Base-by-base conservation (phyloP, 2,329 filamentous ascomycete species). In the Pestalotiopsis sp. region DNA sequence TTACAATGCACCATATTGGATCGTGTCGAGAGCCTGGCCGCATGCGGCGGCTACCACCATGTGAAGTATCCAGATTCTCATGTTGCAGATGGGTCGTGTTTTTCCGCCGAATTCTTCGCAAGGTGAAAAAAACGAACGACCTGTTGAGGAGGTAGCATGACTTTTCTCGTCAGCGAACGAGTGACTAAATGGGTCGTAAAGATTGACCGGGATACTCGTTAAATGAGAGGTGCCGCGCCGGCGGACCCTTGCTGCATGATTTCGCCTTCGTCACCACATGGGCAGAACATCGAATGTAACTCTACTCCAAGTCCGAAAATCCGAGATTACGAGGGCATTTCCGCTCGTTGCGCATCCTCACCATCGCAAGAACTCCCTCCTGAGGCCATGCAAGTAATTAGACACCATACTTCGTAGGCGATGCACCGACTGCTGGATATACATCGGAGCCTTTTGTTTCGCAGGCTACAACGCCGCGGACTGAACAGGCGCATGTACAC, bases 1-100 rank as follows among this genome's bases (percentile, higher is more conserved):
- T 67, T 69, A 72, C 70, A 71, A 72, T 20, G 70, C 70, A 57
- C 70, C 69, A 58, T 72, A 71, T 31, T 72, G 67, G 23, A 72
- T 59, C 20, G 59, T 70, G 20, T 71, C 69, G n/a, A 67, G 56
- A 11, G 41, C 67, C 20, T n/a, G 40, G 36, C 60, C 27, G 31
- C 49, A 41, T 23, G 49, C 4, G 14, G 27, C 25, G 14, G 27
- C 23, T 27, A 13, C 23, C 25, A 23, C 23, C 27, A 59, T 36
- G 23, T 25, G 27, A 27, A 36, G 14, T 6, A 27, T 59, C 23
- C 23, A 59, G 57, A 59, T 59, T 14, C 13, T 25, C 57, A 59
- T 59, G 1, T 59, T 59, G 25, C 27, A 6, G 4, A n/a, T 27
- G 23, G 23, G 23, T 36, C 57, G 57, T 23, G 20, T 27, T 31